Conservation (phyloP, 768 basidiomycete species). For the Agaricus blazei region DNA sequence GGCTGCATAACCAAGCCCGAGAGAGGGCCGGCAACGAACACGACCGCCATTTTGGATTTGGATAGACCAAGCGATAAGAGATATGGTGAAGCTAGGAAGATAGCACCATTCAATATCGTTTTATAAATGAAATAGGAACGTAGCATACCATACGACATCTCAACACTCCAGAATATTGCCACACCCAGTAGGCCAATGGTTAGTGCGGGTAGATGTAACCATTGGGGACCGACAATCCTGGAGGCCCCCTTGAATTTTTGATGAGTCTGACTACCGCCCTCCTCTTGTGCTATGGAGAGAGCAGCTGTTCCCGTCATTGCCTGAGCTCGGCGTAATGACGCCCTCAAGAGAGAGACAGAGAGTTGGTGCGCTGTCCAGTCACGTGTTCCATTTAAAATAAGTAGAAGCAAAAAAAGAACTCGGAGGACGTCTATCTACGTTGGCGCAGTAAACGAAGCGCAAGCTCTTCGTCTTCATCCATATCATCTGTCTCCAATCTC, state of each 20-base stretch:
- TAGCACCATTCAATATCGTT: not conserved
- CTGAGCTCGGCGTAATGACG: not conserved
- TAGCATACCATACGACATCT: constrained; percentile 80
- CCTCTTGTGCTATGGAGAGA: constrained; percentile 40
- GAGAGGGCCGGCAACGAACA: constrained; percentile 89
- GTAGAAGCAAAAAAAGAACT: not conserved
- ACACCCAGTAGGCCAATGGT: constrained; percentile 81
- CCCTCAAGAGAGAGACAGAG: not conserved
- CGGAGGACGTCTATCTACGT: not conserved
- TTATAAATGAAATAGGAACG: constrained; percentile 6
- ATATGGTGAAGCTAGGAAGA: constrained; percentile 66
- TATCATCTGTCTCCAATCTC: constrained; percentile 9
- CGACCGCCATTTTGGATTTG: constrained; percentile 83
- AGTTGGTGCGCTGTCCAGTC: not conserved
- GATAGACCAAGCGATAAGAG: constrained; percentile 83
- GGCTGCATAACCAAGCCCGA: constrained; percentile 92
- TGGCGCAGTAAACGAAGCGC: constrained; percentile 50
- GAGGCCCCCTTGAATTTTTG: constrained; percentile 47
- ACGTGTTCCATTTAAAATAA: not conserved
- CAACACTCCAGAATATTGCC: constrained; percentile 89
- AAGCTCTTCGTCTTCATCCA: constrained; percentile 44
- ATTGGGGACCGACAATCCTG: constrained; percentile 60
- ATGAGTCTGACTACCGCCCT: constrained; percentile 26
- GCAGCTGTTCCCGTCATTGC: constrained; percentile 49
- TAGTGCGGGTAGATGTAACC: constrained; percentile 61